Percentiles rank a stretch among this genome's conserved stretches.
Conservation (phyloP, 192 early-diverging fungal species). For the Linnemannia elongata region DNA sequence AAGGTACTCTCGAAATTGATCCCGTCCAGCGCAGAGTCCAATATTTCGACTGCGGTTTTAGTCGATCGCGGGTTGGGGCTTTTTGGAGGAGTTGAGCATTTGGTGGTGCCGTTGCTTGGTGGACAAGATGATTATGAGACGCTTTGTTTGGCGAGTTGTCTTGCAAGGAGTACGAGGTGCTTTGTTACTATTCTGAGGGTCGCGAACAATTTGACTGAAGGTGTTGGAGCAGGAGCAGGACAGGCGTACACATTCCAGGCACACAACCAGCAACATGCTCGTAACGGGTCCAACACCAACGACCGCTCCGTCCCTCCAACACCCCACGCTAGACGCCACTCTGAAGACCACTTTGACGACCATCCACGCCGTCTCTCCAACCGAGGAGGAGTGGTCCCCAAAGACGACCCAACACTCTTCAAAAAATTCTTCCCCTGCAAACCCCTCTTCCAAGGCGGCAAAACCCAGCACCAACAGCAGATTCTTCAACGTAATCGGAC, state of each 20-base stretch:
- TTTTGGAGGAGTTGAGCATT: conserved; percentile 57
- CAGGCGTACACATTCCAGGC: background rate
- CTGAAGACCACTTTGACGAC: background rate
- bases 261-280: background rate
- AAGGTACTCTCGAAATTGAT: conserved; percentile 51
- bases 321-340: background rate
- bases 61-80: conserved; percentile 59
- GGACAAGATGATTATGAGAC: conserved; percentile 82
- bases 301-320: conserved; percentile 27
- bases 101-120: conserved; percentile 83
- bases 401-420: conserved; percentile 28
- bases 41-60: conserved; percentile 47
- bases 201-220: conserved; percentile 16
- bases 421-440: conserved; percentile 43
- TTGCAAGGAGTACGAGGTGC: conserved; percentile 63
- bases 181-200: conserved; percentile 68
- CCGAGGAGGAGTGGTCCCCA: conserved; percentile 17
- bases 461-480: conserved; percentile 8
- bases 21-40: conserved; percentile 33
- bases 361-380: background rate
- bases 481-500: conserved; percentile 5
- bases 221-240: background rate
- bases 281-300: background rate
- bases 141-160: conserved; percentile 64
- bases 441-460: conserved; percentile 19